These are phyloP conservation scores for Lactarius sanguifluus DNA, from an alignment of 768 basidiomycete genomes.

Conservation along the genomic window DNA sequence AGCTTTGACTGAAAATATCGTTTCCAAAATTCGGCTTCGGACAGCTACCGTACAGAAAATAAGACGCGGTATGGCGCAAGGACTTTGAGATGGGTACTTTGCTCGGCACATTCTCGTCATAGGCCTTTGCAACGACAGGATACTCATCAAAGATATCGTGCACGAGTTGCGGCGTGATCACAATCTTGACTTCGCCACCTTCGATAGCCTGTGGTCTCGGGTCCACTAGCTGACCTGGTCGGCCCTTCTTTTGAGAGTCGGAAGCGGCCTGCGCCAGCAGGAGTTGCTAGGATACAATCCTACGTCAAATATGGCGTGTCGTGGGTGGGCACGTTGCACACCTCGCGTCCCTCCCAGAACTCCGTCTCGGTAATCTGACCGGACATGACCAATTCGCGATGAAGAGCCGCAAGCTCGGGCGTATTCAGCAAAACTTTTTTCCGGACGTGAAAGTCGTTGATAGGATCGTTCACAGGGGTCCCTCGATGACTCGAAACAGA, in stretches of 20 bases:
- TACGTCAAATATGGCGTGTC: conserved; percentile 33
- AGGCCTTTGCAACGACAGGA: conserved; percentile 90
- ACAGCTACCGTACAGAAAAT: conserved; percentile 51
- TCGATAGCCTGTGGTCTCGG: conserved; percentile 84
- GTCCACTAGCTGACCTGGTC: conserved; percentile 81
- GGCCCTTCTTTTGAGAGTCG: conserved; percentile 76
- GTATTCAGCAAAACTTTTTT: conserved; percentile 79
- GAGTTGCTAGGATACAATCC: conserved; percentile 53
- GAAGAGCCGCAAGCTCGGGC: conserved; percentile 75
- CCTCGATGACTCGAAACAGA: conserved; percentile 56
- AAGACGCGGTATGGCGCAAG: conserved; percentile 2
- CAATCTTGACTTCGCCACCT: conserved; percentile 83
- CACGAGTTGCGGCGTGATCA: conserved; percentile 87
- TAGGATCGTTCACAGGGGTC: conserved; percentile 61
- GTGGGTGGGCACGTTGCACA: conserved; percentile 38
- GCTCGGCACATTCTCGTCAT: conserved; percentile 87
- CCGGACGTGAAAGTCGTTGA: conserved; percentile 68
- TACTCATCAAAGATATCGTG: conserved; percentile 98
- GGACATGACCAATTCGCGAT: conserved; percentile 83
- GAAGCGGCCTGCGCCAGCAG: conserved; percentile 72
- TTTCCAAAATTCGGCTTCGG: conserved; percentile 93
- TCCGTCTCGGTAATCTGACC: conserved; percentile 88
- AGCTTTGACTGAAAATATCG: conserved; percentile 96
- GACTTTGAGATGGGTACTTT: conserved; percentile 50
- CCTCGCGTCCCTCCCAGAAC: conserved; percentile 97